Evolutionary conservation across 1,284 basidiomycete genomes (phyloP).

Genomic region (Ustilago cynodontis): DNA sequence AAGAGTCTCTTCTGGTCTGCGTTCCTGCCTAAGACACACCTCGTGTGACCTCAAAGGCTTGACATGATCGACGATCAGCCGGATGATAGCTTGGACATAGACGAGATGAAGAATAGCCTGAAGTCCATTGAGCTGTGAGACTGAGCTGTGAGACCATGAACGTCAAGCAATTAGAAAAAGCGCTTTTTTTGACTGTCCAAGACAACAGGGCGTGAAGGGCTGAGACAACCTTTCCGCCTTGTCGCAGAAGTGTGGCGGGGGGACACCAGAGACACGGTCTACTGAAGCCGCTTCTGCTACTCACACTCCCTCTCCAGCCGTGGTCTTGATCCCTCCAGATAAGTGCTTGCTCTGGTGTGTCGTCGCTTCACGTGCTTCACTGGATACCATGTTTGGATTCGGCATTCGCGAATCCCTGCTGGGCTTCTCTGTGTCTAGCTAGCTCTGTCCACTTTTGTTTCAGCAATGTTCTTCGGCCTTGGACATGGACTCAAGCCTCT

Average conservation of each 20-base stretch:
- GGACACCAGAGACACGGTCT: neutral
- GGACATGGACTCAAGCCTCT: no score
- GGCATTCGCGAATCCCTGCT: no score
- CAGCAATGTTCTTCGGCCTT: no score
- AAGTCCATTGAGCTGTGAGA: no score
- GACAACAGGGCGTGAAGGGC: neutral
- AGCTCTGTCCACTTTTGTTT: no score
- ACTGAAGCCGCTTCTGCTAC: no score
- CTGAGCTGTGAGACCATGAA: neutral
- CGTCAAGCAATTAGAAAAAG: neutral
- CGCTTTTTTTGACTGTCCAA: neutral
- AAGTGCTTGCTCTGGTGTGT: neutral
- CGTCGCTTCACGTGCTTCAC: neutral
- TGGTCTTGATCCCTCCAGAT: no score
- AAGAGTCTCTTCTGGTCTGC: neutral
- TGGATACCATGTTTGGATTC: neutral
- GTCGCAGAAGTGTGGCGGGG: neutral
- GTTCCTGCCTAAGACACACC: no score
- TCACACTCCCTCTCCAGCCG: no score
- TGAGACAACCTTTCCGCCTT: conserved; percentile 2
- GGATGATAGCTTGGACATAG: neutral
- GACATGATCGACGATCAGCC: neutral
- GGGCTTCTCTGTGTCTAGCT: neutral
- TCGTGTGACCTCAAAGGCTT: neutral
- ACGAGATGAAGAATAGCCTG: no score